Conservation (phyloP, 495 filamentous ascomycete genomes). For the Hyaloscypha finlandica region DNA sequence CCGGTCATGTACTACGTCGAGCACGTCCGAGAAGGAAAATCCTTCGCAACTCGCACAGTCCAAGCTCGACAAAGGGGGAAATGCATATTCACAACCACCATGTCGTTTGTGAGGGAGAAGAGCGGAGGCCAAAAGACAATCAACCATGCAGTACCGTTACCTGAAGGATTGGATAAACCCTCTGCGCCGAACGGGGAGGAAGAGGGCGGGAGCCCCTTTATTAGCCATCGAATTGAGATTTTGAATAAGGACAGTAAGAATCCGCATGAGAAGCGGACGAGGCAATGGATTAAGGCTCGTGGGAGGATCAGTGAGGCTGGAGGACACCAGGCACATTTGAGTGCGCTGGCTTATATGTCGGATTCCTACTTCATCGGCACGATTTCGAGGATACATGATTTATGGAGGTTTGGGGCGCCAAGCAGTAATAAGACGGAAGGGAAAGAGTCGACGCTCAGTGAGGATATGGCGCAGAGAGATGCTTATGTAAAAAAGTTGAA, state of each 20-base stretch:
- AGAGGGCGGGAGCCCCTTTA: slow-evolving; percentile 52
- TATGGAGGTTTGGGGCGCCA: slow-evolving; percentile 61
- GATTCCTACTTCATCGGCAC: slow-evolving; percentile 93
- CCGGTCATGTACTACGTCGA: slow-evolving; percentile 89
- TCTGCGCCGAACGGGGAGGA: slow-evolving; percentile 28
- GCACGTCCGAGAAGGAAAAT: slow-evolving; percentile 84
- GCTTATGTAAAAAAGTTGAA: slow-evolving; percentile 40
- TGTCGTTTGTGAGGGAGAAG: slow-evolving; percentile 78
- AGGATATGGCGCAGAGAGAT: slow-evolving; percentile 43
- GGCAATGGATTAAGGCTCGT: slow-evolving; percentile 78
- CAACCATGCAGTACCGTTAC: slow-evolving; percentile 62
- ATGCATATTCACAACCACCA: slow-evolving; percentile 91
- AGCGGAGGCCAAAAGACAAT: slow-evolving; percentile 63
- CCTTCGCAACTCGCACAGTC: slow-evolving; percentile 91
- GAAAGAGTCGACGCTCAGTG: slow-evolving; percentile 31
- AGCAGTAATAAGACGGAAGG: slow-evolving; percentile 35
- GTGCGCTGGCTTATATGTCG: slow-evolving; percentile 87
- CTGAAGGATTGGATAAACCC: slow-evolving; percentile 44
- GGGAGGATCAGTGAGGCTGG: slow-evolving; percentile 71
- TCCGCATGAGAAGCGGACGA: slow-evolving; percentile 66
- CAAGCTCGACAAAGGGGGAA: slow-evolving; percentile 89
- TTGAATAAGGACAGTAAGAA: slow-evolving; percentile 43
- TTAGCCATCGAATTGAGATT: slow-evolving; percentile 55
- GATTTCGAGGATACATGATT: slow-evolving; percentile 71
- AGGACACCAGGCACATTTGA: slow-evolving; percentile 77